These are phyloP conservation scores for Lyophyllum shimeji DNA, from an alignment of 768 basidiomycete genomes.

Conservation along the genomic window DNA sequence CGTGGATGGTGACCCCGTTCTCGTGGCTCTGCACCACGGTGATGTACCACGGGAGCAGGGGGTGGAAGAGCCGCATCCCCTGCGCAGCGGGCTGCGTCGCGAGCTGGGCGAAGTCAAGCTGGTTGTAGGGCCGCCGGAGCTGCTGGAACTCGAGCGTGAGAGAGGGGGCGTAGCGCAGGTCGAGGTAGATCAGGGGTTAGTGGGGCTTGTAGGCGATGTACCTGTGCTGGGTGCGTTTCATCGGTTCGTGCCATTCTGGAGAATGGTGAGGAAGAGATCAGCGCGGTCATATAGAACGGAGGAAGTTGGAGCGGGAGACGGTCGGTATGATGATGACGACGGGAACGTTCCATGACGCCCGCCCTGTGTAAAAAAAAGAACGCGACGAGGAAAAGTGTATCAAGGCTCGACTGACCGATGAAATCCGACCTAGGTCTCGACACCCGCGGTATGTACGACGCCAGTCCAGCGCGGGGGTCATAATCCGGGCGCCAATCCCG, in stretches of 20 bases:
- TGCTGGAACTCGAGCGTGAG: conserved; percentile 40
- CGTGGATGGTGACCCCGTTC: conserved; percentile 57
- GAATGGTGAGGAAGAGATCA: conserved; percentile 18
- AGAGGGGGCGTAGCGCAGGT: conserved; percentile 46
- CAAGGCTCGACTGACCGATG: conserved; percentile 23
- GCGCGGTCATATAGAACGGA: not conserved
- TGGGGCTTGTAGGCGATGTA: conserved; percentile 27
- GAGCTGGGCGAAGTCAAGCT: conserved; percentile 53
- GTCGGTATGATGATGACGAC: not conserved
- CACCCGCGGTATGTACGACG: conserved; percentile 25
- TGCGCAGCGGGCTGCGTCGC: conserved; percentile 50
- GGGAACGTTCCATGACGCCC: not conserved
- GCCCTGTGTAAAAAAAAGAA: not conserved
- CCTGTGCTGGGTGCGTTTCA: conserved; percentile 28
- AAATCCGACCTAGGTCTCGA: conserved; percentile 31
- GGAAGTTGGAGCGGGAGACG: not conserved
- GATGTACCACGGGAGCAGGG: conserved; percentile 66
- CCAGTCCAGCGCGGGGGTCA: conserved; percentile 24
- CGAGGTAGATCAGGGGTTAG: conserved; percentile 42
- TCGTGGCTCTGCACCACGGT: conserved; percentile 47
- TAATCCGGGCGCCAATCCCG: conserved; percentile 46
- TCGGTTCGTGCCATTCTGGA: conserved; percentile 25
- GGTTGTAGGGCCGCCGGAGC: conserved; percentile 40
- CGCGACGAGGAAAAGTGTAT: not conserved
- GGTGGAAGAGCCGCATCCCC: conserved; percentile 56